Conservation (phyloP, 140 eudicot species). For the Flaveria floridana region DNA sequence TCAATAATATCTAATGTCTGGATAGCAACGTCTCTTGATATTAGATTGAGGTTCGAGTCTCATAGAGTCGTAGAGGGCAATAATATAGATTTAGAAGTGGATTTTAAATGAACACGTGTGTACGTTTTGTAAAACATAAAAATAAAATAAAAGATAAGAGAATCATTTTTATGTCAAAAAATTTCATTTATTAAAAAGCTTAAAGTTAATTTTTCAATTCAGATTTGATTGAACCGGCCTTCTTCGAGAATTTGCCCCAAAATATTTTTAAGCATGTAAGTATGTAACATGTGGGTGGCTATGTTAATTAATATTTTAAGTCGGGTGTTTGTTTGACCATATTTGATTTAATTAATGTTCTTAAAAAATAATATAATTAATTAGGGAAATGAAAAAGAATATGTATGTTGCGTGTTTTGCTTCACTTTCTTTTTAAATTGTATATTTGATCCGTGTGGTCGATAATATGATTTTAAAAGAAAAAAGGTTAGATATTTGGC, state of each 20-base stretch:
- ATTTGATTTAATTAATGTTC: slow-evolving; percentile 8
- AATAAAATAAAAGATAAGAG: neutral
- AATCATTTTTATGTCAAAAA: neutral
- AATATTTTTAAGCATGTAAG: neutral
- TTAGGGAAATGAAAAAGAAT: slow-evolving; percentile 24
- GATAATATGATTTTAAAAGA: slow-evolving; percentile 9
- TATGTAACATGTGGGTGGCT: slow-evolving; percentile 34
- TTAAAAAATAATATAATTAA: neutral
- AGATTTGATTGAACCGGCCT: neutral
- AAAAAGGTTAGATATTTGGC: slow-evolving; percentile 23
- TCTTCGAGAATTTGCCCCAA: neutral
- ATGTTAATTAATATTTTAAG: neutral
- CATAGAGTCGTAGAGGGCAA: no score
- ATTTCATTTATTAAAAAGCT: neutral
- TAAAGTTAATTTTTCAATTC: neutral
- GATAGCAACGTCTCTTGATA: no score
- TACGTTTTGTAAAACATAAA: no score
- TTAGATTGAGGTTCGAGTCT: no score
- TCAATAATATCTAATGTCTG: no score
- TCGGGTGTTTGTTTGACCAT: slow-evolving; percentile 30
- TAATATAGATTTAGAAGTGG: no score
- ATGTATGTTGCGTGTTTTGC: slow-evolving; percentile 27
- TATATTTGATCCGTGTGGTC: slow-evolving; percentile 6
- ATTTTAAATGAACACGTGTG: no score
- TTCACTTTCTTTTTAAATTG: neutral